Base-by-base conservation (phyloP, 345 rosid genomes). In the Clausena lansium region DNA sequence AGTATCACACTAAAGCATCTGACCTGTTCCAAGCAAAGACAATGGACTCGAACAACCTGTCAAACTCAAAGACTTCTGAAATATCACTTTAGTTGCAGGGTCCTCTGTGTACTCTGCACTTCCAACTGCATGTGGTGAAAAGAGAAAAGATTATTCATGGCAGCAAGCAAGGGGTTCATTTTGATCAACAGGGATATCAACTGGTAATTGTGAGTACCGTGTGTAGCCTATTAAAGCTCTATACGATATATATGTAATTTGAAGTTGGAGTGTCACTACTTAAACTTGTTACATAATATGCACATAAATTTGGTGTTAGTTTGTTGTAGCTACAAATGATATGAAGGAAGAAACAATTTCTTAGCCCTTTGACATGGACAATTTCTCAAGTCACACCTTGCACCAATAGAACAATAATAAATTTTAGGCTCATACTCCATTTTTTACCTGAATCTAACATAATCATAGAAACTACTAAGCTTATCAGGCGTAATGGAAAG, bases 21-120 rank as follows among this genome's bases (percentile, higher is more conserved):
- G 25, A 95, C 97, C 98, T 78, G 93, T 90, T 72, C 99, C 99
- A 61, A 93, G 84, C 89, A 95, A 81, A 17, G 88, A 80, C 72
- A 91, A 75, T 27, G 94, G 70, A 47, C 64, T 84, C 17, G 92
- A 90, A 83, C 88, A 92, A 69, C 92, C 97, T 0, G 91, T 94
- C 81, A 93, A 81, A 63, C 81, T 80, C 86, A 92, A 81, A 47
- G 88, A 80, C 75, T 79, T 91, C 81, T 79, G 86, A 81, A 95
- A 95, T 84, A 86, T 95, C 19, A 90, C 92, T 14, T 58, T 85
- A 8, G 97, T 91, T 62, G 87, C 79, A 10, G 92, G 86, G 85
- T 95, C 99, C 86, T 92, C 90, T 0, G 35, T 30, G 39, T 79
- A 85, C 17, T 86, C 93, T 77, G 88, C 87, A 78, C 84, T 86